Evolutionary conservation across 2,329 filamentous ascomycete genomes (phyloP).

Genomic region (Aspergillus viridinutans): DNA sequence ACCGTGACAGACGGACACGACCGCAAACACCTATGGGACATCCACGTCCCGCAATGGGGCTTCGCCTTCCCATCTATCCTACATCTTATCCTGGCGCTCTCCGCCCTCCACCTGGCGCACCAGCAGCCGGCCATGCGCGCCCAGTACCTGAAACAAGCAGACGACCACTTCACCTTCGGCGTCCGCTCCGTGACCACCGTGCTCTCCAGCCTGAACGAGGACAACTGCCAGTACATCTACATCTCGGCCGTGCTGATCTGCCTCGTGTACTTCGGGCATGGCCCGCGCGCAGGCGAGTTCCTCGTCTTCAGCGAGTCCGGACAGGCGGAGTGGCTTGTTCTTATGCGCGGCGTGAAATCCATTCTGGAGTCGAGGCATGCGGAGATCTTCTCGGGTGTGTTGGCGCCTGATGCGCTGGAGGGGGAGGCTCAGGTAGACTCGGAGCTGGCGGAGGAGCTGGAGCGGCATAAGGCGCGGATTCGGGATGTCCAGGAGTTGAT

Average conservation of each 20-base stretch:
- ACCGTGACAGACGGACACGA: constrained; percentile 22
- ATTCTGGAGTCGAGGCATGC: constrained; percentile 17
- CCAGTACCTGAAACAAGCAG: constrained; percentile 24
- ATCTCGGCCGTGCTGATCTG: constrained; percentile 29
- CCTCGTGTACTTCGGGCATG: constrained; percentile 31
- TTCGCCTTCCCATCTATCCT: constrained; percentile 28
- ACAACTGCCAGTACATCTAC: constrained; percentile 31
- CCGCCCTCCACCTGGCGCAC: constrained; percentile 25
- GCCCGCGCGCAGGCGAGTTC: constrained; percentile 27
- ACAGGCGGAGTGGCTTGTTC: constrained; percentile 28
- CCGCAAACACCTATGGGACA: constrained; percentile 25
- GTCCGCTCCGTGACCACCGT: constrained; percentile 29
- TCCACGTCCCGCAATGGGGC: constrained; percentile 28
- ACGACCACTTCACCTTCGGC: constrained; percentile 33
- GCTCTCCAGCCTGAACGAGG: constrained; percentile 19
- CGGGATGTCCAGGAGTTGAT: constrained; percentile 11
- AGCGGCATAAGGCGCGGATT: constrained; percentile 13
- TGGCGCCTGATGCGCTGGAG: constrained; percentile 8
- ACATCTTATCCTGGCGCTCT: constrained; percentile 30
- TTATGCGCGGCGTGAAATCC: constrained; percentile 27
- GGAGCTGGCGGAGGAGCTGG: constrained; percentile 13
- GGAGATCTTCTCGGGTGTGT: constrained; percentile 24
- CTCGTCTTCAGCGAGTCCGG: constrained; percentile 30
- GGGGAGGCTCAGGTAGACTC: constrained; percentile 3
- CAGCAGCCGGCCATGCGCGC: constrained; percentile 15